Percentiles rank a stretch among this genome's conserved stretches.
Evolutionary conservation across 1,284 basidiomycete species (phyloP).

Genomic region (Ceratobasidium sp.): DNA sequence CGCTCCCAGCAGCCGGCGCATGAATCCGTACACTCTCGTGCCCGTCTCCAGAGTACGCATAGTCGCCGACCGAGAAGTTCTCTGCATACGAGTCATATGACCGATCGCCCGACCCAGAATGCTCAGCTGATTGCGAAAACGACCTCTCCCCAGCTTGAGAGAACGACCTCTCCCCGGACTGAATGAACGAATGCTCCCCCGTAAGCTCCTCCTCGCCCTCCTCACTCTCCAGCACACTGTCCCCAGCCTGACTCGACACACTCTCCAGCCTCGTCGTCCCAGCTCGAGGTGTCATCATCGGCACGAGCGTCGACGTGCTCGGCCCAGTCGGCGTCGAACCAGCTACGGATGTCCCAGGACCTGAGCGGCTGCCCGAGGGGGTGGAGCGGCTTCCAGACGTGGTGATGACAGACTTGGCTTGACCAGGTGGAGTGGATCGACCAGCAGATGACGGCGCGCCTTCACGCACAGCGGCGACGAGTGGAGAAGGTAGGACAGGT

Average conservation of each 20-base stretch:
- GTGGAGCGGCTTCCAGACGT: slow-evolving; percentile 15
- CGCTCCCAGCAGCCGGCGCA: slow-evolving; percentile 63
- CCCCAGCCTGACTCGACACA: background rate
- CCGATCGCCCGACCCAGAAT: slow-evolving; percentile 21
- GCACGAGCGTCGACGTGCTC: slow-evolving; percentile 33
- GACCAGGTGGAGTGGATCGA: background rate
- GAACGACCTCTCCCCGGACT: slow-evolving; percentile 50
- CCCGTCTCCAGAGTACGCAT: slow-evolving; percentile 53
- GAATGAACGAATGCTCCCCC: slow-evolving; percentile 50
- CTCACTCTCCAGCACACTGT: slow-evolving; percentile 13
- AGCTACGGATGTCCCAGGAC: slow-evolving; percentile 4
- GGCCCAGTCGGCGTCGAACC: slow-evolving; percentile 34
- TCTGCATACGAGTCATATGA: slow-evolving; percentile 52
- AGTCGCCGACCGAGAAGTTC: slow-evolving; percentile 56
- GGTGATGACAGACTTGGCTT: background rate
- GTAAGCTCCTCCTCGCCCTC: slow-evolving; percentile 45
- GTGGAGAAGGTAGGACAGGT: slow-evolving; percentile 13
- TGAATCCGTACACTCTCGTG: slow-evolving; percentile 51
- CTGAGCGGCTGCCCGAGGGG: background rate
- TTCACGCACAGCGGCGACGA: slow-evolving; percentile 27
- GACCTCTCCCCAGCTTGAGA: slow-evolving; percentile 54
- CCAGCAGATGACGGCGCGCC: slow-evolving; percentile 8
- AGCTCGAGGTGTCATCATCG: slow-evolving; percentile 24
- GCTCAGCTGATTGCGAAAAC: slow-evolving; percentile 1
- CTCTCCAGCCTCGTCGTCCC: slow-evolving; percentile 24